Evolutionary conservation across 2,329 filamentous ascomycete genomes (phyloP), one percentile per base, ranked within the genome.

Genomic region (Cladophialophora immunda): DNA sequence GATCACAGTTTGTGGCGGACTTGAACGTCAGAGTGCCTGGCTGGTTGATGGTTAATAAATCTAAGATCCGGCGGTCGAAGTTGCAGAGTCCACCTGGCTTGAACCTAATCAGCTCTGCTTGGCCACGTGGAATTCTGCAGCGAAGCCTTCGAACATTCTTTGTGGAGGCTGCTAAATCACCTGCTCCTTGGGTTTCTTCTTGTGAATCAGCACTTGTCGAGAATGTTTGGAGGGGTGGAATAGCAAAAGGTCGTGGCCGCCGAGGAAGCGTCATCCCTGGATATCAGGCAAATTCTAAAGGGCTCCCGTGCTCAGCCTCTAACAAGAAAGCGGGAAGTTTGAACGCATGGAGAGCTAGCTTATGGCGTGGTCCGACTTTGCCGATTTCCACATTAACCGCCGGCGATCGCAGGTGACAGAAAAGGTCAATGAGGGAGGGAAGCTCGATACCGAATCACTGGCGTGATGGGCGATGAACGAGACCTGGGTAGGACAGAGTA

Each of bases 251-350:
- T 27, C 45, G 2, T 25, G 41, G 19, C n/a, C 19, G 41, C n/a
- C 4, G 8, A 47, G 19, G 38, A 45, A 45, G 7, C 38, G 17
- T 1, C 38, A 5, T 22, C 27, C 22, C 13, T 22, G 22, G 58
- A 61, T 54, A 53, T 61, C 58, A 61, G 47, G 58, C 58, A 61
- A 36, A 61, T 61, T 61, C 58, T 30, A 55, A 27, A 50, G n/a
- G 57, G 29, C 57, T 27, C 13, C 29, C 11, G 34, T n/a, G 29
- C 11, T 29, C 25, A 59, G 57, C 27, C 41, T 50, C 38, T 45
- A 34, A 34, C 3, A 32, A 22, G 25, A 41, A 45, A 59, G 57
- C 29, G 45, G 45, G 45, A 50, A 50, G 45, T 50, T 15, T 50
- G 45, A 25, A 13, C 11, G 45, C 11, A 50, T 6, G 22, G 19